Evolutionary conservation across 2,329 filamentous ascomycete genomes (phyloP).

Genomic region (Colletotrichum navitas): DNA sequence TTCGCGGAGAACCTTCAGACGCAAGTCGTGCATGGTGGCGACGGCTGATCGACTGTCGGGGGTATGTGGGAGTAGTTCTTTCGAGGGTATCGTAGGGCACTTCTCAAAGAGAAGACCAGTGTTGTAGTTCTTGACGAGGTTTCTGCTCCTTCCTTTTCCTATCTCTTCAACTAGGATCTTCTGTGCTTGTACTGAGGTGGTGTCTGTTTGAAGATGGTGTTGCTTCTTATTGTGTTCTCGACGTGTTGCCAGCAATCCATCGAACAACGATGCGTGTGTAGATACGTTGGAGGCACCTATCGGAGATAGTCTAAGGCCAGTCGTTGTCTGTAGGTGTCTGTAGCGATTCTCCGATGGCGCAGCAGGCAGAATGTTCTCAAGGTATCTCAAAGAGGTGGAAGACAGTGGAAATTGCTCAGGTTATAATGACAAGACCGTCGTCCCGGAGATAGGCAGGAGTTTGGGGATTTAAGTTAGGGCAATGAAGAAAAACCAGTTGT

Average conservation of each 20-base stretch:
- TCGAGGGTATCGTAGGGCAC: slow-evolving; percentile 1
- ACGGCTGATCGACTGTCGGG: background rate
- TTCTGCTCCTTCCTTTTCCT: background rate
- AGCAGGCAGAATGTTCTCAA: background rate
- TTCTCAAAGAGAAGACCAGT: slow-evolving; percentile 24
- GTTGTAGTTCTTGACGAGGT: background rate
- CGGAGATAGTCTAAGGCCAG: background rate
- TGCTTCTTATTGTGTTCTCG: slow-evolving; percentile 15
- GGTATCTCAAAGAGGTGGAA: background rate
- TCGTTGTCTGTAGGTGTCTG: background rate
- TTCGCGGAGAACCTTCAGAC: slow-evolving; percentile 77
- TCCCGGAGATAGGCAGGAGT: slow-evolving; percentile 29
- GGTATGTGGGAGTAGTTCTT: background rate
- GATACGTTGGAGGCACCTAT: background rate
- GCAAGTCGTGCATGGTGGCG: slow-evolving; percentile 69
- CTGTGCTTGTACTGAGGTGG: slow-evolving; percentile 17
- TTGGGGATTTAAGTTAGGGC: slow-evolving; percentile 37
- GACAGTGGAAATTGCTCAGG: background rate
- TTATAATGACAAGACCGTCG: slow-evolving; percentile 4
- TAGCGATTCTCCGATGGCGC: background rate
- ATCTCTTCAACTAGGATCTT: slow-evolving; percentile 12
- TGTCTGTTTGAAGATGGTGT: slow-evolving; percentile 16
- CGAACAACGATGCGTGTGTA: background rate
- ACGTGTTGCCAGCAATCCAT: slow-evolving; percentile 25
- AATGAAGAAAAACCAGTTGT: slow-evolving; percentile 29